phyloP scores from a whole-genome alignment of 2,329 filamentous ascomycete species.

The Aspergillus sp. region DNA sequence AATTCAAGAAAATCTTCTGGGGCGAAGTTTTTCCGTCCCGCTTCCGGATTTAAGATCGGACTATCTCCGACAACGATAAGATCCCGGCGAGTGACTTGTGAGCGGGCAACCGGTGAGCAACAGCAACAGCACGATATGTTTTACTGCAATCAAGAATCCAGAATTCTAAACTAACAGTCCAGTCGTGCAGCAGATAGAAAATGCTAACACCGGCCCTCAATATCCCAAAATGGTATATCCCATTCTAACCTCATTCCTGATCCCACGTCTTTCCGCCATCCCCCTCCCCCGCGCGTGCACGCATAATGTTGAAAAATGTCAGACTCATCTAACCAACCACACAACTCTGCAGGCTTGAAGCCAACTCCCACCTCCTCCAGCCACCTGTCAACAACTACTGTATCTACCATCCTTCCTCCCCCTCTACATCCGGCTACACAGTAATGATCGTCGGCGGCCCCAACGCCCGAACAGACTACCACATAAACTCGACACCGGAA shows the following conservation, averaged over 20 bases:
- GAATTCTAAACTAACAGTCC: neutral
- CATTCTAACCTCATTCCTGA: neutral
- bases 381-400: conserved; percentile 98
- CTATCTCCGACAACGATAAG: conserved; percentile 26
- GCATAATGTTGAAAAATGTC: conserved; percentile 1
- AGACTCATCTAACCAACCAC: neutral
- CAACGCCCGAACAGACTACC: conserved; percentile 95
- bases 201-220: conserved; percentile 45
- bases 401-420: conserved; percentile 69
- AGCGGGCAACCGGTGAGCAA: conserved; percentile 4
- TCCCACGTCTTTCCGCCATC: neutral
- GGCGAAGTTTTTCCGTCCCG: conserved; percentile 27
- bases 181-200: neutral
- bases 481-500: conserved; percentile 94
- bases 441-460: conserved; percentile 91
- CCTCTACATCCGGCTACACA: conserved; percentile 88
- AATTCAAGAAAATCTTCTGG: conserved; percentile 36
- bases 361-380: conserved; percentile 88
- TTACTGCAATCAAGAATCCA: neutral
- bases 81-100: neutral
- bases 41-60: conserved; percentile 24
- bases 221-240: conserved; percentile 46
- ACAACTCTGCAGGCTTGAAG: conserved; percentile 66
- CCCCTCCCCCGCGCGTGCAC: conserved; percentile 17
- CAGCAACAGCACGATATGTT: neutral